Conservation (phyloP, 805 yeast species). For the Saccharomycopsis sp. region DNA sequence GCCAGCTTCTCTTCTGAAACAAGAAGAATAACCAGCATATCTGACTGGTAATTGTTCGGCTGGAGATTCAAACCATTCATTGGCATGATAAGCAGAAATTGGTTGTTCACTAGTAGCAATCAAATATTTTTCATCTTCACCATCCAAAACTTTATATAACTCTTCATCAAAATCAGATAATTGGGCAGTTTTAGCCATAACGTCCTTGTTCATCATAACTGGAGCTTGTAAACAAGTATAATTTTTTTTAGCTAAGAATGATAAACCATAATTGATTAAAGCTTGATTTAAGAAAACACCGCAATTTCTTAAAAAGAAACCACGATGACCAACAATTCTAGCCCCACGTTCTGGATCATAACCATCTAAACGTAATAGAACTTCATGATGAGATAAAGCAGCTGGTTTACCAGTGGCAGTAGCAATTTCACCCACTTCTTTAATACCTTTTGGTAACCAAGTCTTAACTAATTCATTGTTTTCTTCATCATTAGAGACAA, state of each 20-base stretch:
- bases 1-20: constrained; percentile 99
- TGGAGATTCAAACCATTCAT: constrained; percentile 98
- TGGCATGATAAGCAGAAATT: constrained; percentile 92
- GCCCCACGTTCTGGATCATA: constrained; percentile 99
- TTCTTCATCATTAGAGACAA: constrained; percentile 78
- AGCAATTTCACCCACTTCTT: constrained; percentile 51
- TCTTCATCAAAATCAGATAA: constrained; percentile 97
- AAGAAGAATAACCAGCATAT: constrained; percentile 96
- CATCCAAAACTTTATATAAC: constrained; percentile 91
- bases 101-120: constrained; percentile 99
- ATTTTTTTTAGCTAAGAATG: constrained; percentile 66
- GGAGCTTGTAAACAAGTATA: constrained; percentile 95
- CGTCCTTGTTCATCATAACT: constrained; percentile 99
- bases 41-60: constrained; percentile 92
- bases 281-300: constrained; percentile 99
- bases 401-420: constrained; percentile 73
- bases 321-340: constrained; percentile 96
- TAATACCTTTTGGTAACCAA: constrained; percentile 74
- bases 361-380: constrained; percentile 87
- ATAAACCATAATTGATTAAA: constrained; percentile 88
- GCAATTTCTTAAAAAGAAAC: constrained; percentile 86
- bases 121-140: constrained; percentile 94
- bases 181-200: constrained; percentile 99
- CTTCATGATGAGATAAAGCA: constrained; percentile 87
- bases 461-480: constrained; percentile 79